Conservation (phyloP, 176 grass and related monocot species). For the Hordeum marinum region DNA sequence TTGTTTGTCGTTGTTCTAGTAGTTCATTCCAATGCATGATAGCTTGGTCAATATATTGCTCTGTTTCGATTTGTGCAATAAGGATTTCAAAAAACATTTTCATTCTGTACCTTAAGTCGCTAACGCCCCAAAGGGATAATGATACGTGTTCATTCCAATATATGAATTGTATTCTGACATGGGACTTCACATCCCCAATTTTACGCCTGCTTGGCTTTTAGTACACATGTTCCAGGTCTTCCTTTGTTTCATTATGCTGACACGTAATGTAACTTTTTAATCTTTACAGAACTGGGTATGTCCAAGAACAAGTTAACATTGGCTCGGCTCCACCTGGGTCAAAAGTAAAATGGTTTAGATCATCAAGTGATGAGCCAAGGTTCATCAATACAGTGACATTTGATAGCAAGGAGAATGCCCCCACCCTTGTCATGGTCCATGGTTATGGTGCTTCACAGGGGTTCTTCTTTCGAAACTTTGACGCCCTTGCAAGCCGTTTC, state of each 20-base stretch:
- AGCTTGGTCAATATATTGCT: not conserved
- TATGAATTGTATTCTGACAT: not conserved
- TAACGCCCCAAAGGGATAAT: not conserved
- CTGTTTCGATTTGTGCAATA: not conserved
- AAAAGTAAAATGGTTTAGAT: conserved; percentile 88
- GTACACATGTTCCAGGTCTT: not conserved
- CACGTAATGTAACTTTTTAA: not conserved
- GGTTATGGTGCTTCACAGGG: conserved; percentile 93
- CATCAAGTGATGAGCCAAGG: conserved; percentile 77
- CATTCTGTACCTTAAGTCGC: not conserved
- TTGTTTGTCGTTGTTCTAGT: not conserved
- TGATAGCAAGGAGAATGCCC: conserved; percentile 81
- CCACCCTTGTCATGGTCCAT: conserved; percentile 98
- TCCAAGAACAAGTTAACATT: conserved; percentile 86
- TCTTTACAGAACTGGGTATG: conserved; percentile 68
- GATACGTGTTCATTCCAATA: not conserved
- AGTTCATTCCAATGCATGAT: not conserved
- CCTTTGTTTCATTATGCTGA: not conserved
- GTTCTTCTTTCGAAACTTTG: conserved; percentile 97
- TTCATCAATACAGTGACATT: conserved; percentile 98
- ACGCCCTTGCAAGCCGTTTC: conserved; percentile 81
- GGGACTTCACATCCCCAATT: not conserved
- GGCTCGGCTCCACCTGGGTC: conserved; percentile 92
- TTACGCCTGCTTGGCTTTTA: not conserved
- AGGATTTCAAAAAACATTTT: not conserved